Evolutionary conservation across 768 basidiomycete species (phyloP).

Genomic region (Cystoderma amianthinum): DNA sequence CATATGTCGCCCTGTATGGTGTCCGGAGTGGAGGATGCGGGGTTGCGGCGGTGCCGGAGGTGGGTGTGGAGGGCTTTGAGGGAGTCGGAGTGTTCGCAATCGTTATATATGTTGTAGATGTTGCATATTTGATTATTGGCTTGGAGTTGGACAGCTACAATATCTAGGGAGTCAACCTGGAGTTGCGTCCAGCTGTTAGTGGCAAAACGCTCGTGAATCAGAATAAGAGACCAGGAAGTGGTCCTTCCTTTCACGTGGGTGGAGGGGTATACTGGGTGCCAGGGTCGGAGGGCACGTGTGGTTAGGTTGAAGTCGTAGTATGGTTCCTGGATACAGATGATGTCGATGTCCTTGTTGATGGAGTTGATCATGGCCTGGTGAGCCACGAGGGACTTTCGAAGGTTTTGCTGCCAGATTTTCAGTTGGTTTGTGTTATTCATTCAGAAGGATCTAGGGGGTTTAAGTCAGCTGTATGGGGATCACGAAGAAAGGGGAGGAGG

Average conservation of each 20-base stretch:
- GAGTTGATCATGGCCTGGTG: conserved; percentile 10
- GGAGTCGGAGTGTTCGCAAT: conserved; percentile 14
- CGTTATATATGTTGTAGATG: conserved; percentile 32
- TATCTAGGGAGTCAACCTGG: conserved; percentile 11
- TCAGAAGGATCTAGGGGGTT: not conserved
- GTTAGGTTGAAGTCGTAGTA: conserved; percentile 15
- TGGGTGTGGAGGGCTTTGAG: conserved; percentile 6
- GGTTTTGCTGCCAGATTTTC: conserved; percentile 15
- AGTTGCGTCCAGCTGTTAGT: conserved; percentile 16
- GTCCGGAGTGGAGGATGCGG: too few species aligned
- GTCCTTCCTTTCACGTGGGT: conserved; percentile 1
- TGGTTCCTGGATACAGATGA: conserved; percentile 32
- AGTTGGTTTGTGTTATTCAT: not conserved
- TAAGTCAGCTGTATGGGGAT: not conserved
- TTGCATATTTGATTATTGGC: conserved; percentile 9
- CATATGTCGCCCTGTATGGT: conserved; percentile 10
- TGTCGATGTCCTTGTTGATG: conserved; percentile 14
- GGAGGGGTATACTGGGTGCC: conserved; percentile 8
- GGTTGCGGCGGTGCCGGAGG: too few species aligned
- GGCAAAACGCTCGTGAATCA: conserved; percentile 9
- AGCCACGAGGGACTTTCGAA: conserved; percentile 13
- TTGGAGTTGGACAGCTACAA: conserved; percentile 16
- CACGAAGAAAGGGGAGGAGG: too few species aligned
- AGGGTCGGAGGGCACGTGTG: conserved; percentile 8
- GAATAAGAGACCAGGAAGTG: conserved; percentile 7